phyloP scores from a whole-genome alignment of 768 basidiomycete genomes.

The Mycena vitilis region DNA sequence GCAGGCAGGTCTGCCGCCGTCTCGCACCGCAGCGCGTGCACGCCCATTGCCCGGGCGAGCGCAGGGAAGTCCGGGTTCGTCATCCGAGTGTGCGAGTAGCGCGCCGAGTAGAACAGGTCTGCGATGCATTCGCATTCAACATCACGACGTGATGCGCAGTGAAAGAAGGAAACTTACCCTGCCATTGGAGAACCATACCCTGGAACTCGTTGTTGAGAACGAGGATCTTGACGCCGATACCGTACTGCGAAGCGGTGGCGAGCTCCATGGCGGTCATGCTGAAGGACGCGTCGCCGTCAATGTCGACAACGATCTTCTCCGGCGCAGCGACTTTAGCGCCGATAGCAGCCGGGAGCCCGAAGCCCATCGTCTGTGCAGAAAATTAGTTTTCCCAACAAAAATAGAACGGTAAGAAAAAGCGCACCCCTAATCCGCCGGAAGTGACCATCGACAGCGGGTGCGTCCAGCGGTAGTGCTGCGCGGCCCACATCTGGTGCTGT shows the following conservation, averaged over 20 bases:
- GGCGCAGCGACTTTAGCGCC: conserved; percentile 98
- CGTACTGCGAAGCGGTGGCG: conserved; percentile 89
- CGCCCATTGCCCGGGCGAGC: conserved; percentile 91
- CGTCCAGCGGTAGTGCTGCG: conserved; percentile 93
- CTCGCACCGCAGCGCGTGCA: conserved; percentile 87
- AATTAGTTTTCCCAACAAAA: too few relatives aligned
- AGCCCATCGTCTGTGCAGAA: conserved; percentile 98
- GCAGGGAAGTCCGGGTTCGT: conserved; percentile 94
- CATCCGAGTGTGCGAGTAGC: conserved; percentile 98
- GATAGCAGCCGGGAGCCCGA: conserved; percentile 92
- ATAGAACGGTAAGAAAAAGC: too few relatives aligned
- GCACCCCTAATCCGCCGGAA: conserved; percentile 92
- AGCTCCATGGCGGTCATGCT: conserved; percentile 99
- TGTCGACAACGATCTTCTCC: conserved; percentile 92
- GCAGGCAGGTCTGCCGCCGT: conserved; percentile 81
- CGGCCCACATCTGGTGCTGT: conserved; percentile 99
- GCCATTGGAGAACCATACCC: conserved; percentile 99
- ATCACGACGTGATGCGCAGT: background rate
- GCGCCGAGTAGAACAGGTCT: conserved; percentile 95
- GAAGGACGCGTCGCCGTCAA: conserved; percentile 98
- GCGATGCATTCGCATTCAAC: background rate
- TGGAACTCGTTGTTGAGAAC: conserved; percentile 97
- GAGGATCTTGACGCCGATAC: conserved; percentile 95
- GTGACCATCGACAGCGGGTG: conserved; percentile 90
- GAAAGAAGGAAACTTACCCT: conserved; percentile 65